Conservation (phyloP, 257 asterid species). For the Solanum appendiculatum region DNA sequence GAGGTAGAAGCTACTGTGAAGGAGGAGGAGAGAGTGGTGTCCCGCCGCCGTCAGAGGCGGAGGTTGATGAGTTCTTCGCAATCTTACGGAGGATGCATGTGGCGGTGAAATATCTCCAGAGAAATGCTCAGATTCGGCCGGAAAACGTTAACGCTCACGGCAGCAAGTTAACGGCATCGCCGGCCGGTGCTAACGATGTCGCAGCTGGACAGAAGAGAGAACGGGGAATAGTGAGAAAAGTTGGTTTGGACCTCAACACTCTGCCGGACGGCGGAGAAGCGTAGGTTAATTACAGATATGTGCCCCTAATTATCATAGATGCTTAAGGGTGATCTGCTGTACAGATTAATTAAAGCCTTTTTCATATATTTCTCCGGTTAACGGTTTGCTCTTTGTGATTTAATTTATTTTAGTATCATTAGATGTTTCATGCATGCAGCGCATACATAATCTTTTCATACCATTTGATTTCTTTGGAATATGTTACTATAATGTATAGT, state of each 20-base stretch:
- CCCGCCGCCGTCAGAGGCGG: conserved; percentile 32
- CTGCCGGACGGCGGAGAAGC: conserved; percentile 12
- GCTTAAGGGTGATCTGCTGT: neutral
- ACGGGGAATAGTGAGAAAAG: neutral
- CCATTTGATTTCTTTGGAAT: neutral
- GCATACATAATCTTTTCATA: neutral
- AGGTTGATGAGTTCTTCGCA: conserved; percentile 34
- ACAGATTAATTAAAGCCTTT: neutral
- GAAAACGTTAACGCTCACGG: conserved; percentile 1
- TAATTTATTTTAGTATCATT: neutral
- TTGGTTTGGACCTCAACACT: conserved; percentile 16
- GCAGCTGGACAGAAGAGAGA: neutral
- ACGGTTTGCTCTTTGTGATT: neutral
- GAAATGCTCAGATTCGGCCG: neutral
- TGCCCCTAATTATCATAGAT: neutral
- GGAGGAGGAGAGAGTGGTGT: neutral
- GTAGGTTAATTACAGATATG: neutral
- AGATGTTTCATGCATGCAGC: neutral
- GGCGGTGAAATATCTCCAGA: conserved; percentile 25
- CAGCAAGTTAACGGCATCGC: neutral
- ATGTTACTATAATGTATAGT: neutral
- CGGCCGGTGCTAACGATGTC: neutral
- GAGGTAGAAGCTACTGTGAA: neutral
- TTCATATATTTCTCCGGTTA: neutral
- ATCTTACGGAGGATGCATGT: conserved; percentile 33